Base-by-base conservation (phyloP, 805 yeast genomes). In the Candida chilensis region DNA sequence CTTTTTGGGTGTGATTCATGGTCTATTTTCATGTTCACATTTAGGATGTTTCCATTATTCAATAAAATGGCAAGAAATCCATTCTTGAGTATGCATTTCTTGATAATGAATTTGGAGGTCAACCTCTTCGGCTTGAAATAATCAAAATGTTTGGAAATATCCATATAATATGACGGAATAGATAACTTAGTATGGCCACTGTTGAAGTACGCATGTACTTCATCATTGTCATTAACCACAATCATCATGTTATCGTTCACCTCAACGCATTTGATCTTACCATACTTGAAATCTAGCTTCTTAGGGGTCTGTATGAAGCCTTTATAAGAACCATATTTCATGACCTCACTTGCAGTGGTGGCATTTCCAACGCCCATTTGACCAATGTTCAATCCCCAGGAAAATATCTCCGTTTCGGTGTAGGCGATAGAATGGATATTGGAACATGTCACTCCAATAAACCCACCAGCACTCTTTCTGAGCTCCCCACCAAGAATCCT, bases 341-440 rank as follows among this genome's bases (percentile, higher is more conserved):
- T 47, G 37, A 40, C 39, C 11, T 51, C 52, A 8, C 55, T 48
- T 2, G 54, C 31, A 7, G 24, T 34, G 12, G 54, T 34, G 5
- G 58, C 41, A n/a, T n/a, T n/a, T n/a, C n/a, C n/a, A 29, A 70
- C 57, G 3, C 90, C 90, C 77, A 85, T 73, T 48, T 85, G 95
- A 0, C 95, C 95, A 20, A 74, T 55, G 45, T 85, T 82, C 21
- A 78, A 53, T 2, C 95, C 95, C 94, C 95, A 85, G 22, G 73
- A 50, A 36, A 56, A 70, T 2, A 80, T 38, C 7, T 67, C 70
- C 26, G 56, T 47, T 5, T 55, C 57, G 0, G 76, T 56, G 36
- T 63, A 78, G 0, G 71, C 82, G 13, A 77, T 64, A 4, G 90
- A 74, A 47, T 84, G 94, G 9, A 78, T 63, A 28, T 67, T 74